These are phyloP conservation scores for Boletellus emodensis DNA, from an alignment of 768 basidiomycete genomes.

Conservation along the genomic window DNA sequence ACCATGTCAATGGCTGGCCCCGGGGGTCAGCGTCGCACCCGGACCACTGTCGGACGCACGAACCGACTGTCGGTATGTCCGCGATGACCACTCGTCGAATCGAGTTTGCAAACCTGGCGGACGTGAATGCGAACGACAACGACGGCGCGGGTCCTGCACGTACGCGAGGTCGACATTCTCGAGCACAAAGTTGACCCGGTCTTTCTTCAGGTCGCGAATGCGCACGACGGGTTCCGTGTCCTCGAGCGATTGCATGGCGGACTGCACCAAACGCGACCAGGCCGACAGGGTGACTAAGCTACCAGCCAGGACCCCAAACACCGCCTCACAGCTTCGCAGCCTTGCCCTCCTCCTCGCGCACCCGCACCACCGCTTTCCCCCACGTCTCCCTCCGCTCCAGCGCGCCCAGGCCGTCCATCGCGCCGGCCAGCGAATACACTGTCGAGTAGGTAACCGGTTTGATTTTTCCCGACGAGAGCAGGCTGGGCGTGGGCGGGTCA, in stretches of 20 bases:
- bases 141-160: slow-evolving; percentile 28
- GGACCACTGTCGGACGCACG: slow-evolving; percentile 28
- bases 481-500: slow-evolving; percentile 34
- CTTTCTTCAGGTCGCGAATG: slow-evolving; percentile 80
- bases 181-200: slow-evolving; percentile 86
- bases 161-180: slow-evolving; percentile 97
- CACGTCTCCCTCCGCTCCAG: slow-evolving; percentile 84
- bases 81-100: slow-evolving; percentile 92
- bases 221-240: slow-evolving; percentile 64
- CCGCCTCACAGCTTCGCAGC: slow-evolving; percentile 41
- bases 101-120: slow-evolving; percentile 84
- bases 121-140: slow-evolving; percentile 5
- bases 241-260: slow-evolving; percentile 34
- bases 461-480: slow-evolving; percentile 63
- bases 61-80: slow-evolving; percentile 93
- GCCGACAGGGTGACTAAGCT: background rate
- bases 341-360: slow-evolving; percentile 46
- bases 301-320: slow-evolving; percentile 21
- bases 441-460: slow-evolving; percentile 69
- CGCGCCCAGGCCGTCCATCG: slow-evolving; percentile 67
- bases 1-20: slow-evolving; percentile 91
- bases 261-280: background rate
- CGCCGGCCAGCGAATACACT: slow-evolving; percentile 61
- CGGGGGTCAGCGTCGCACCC: slow-evolving; percentile 1
- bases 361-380: slow-evolving; percentile 78